Base-by-base conservation (phyloP, 2,329 filamentous ascomycete genomes). In the Dendrostoma leiphaemia region DNA sequence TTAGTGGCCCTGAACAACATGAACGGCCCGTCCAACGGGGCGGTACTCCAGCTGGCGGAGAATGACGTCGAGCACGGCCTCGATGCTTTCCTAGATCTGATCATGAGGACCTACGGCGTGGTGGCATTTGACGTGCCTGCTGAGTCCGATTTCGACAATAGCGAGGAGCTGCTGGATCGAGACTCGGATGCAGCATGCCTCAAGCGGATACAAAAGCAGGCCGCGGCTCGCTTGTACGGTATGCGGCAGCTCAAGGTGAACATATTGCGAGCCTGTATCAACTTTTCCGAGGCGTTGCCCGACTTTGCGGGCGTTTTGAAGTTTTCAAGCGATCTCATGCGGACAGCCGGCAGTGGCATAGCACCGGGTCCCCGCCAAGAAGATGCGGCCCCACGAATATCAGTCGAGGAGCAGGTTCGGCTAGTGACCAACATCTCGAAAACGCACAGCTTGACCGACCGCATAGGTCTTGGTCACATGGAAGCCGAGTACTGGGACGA, bases 401-500 rank as follows among this genome's bases (percentile, higher is more conserved):
- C 82, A 12, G 81, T 82, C 50, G 92, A 97, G 53, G 94, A 97
- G 65, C 94, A 99, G 71, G 76, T 89, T 21, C 84, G 89, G 24
- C 76, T 97, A n/a, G 80, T 86, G 44, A 89, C 89, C 41, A 96
- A 93, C 62, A 92, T 99, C 56, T 84, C 86, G 32, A 88, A 93
- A 59, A 96, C 92, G 0, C 84, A 92, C 28, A 83, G 79, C 29
- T 83, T 94, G n/a, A 87, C 89, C 1, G 83, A 82, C 57, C 86
- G 89, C 56, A 72, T 97, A 24, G 91, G 91, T 1, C 73, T 91
- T 26, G 74, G 80, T 5, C 73, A 87, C 53, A 71, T 93, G 38
- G 80, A 85, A 49, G 91, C 91, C 6, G 89, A 94, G 62, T 99
- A 97, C 67, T 99, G 94, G 94, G 94, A 99, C 68, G 91, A 96